Conservation (phyloP, 2,329 filamentous ascomycete species). For the Xylariales sp. region DNA sequence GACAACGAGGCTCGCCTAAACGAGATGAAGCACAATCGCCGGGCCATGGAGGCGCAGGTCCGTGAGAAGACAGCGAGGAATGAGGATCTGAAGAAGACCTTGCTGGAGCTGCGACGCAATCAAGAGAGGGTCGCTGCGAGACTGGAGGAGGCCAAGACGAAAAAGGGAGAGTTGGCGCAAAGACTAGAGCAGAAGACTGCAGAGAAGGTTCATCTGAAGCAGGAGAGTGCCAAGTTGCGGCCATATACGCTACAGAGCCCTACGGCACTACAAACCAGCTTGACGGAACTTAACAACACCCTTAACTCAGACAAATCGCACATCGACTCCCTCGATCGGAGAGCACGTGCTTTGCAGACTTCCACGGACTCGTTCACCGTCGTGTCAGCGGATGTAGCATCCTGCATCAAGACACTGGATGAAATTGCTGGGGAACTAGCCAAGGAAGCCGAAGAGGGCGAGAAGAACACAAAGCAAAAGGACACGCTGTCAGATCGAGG, state of each 20-base stretch:
- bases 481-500: conserved; percentile 84
- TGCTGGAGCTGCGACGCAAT: conserved; percentile 74
- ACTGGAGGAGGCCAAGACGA: conserved; percentile 75
- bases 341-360: conserved; percentile 85
- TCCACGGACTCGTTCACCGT: conserved; percentile 85
- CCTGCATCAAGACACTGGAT: conserved; percentile 83
- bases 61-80: conserved; percentile 82
- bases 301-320: conserved; percentile 74
- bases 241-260: conserved; percentile 92
- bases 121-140: conserved; percentile 81
- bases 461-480: conserved; percentile 72
- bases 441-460: conserved; percentile 88
- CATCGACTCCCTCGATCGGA: conserved; percentile 81
- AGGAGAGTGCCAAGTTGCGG: conserved; percentile 83
- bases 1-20: conserved; percentile 75
- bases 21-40: conserved; percentile 75
- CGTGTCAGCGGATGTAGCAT: conserved; percentile 77
- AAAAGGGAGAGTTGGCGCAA: conserved; percentile 71
- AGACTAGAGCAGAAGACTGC: conserved; percentile 68
- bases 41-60: conserved; percentile 75
- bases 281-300: conserved; percentile 77
- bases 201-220: conserved; percentile 64
- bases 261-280: conserved; percentile 71
- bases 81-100: conserved; percentile 75
- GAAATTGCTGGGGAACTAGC: conserved; percentile 79